These are phyloP conservation scores for Daldinia loculata DNA, from an alignment of 495 filamentous ascomycete species.

Conservation along the genomic window DNA sequence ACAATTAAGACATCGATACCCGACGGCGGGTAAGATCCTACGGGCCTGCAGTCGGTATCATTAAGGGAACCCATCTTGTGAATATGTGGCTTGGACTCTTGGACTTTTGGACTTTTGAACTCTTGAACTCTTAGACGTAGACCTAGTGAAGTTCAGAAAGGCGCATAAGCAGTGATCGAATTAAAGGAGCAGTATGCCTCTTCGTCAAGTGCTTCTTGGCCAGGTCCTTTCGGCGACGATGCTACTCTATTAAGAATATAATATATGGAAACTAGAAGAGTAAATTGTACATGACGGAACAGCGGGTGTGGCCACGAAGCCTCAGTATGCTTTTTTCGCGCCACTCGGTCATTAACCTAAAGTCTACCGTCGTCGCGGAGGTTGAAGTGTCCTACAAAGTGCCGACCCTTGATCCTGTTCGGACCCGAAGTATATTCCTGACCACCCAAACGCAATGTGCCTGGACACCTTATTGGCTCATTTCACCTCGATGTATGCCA, in stretches of 20 bases:
- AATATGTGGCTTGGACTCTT: background rate
- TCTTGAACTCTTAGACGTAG: background rate
- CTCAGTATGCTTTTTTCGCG: slow-evolving; percentile 12
- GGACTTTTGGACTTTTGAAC: background rate
- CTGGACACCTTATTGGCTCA: slow-evolving; percentile 27
- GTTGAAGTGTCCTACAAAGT: slow-evolving; percentile 11
- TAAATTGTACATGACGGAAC: slow-evolving; percentile 14
- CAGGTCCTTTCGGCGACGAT: background rate
- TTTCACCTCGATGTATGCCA: slow-evolving; percentile 6
- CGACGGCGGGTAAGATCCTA: slow-evolving; percentile 52
- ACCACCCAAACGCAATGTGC: slow-evolving; percentile 7
- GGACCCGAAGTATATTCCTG: slow-evolving; percentile 30
- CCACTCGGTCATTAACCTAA: slow-evolving; percentile 17
- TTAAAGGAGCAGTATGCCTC: background rate
- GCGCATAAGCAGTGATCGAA: slow-evolving; percentile 1
- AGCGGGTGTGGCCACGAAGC: slow-evolving; percentile 15
- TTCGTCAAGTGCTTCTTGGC: background rate
- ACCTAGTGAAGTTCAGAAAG: background rate
- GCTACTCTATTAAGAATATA: slow-evolving; percentile 23
- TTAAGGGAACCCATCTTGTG: slow-evolving; percentile 45
- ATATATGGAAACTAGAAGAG: slow-evolving; percentile 14
- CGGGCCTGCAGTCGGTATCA: slow-evolving; percentile 44
- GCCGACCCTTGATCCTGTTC: slow-evolving; percentile 26
- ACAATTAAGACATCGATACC: slow-evolving; percentile 69
- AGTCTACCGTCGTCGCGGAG: slow-evolving; percentile 18